These are phyloP conservation scores for Arthroderma sp. DNA, from an alignment of 2,329 filamentous ascomycete species.

Conservation along the genomic window DNA sequence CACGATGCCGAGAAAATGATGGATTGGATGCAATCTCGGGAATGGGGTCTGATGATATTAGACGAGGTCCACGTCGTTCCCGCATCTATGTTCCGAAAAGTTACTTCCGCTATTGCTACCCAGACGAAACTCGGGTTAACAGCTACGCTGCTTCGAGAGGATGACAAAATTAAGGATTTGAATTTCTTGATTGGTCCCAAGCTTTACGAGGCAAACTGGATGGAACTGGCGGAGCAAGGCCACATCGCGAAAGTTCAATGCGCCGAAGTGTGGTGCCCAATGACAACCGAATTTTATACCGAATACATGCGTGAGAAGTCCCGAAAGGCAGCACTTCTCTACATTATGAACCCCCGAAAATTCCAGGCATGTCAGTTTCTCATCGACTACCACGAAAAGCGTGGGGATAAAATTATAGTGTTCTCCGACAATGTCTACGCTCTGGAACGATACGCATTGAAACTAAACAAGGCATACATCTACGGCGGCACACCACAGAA, in stretches of 20 bases:
- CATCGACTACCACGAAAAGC: slow-evolving; percentile 92
- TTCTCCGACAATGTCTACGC: slow-evolving; percentile 97
- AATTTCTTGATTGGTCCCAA: slow-evolving; percentile 98
- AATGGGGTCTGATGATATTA: slow-evolving; percentile 95
- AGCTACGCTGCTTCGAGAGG: slow-evolving; percentile 84
- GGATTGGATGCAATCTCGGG: slow-evolving; percentile 74
- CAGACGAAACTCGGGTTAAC: slow-evolving; percentile 93
- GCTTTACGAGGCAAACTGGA: slow-evolving; percentile 97
- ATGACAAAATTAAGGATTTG: slow-evolving; percentile 94
- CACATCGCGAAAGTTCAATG: slow-evolving; percentile 96
- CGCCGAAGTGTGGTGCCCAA: slow-evolving; percentile 97
- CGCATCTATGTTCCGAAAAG: slow-evolving; percentile 88
- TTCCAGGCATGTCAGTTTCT: slow-evolving; percentile 95
- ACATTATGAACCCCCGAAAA: slow-evolving; percentile 95
- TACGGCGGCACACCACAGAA: slow-evolving; percentile 76
- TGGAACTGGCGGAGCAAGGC: slow-evolving; percentile 91
- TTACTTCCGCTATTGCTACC: slow-evolving; percentile 83
- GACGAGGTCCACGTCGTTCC: slow-evolving; percentile 98
- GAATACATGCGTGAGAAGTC: slow-evolving; percentile 69
- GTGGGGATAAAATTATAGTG: slow-evolving; percentile 95
- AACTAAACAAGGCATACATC: slow-evolving; percentile 77
- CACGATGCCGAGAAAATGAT: slow-evolving; percentile 96
- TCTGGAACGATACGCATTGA: slow-evolving; percentile 69
- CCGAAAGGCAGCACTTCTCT: slow-evolving; percentile 57
- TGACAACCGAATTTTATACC: slow-evolving; percentile 96